Evolutionary conservation across 805 yeast species (phyloP), one percentile per base, ranked within the genome.

Genomic region (Lipomyces starkeyi): DNA sequence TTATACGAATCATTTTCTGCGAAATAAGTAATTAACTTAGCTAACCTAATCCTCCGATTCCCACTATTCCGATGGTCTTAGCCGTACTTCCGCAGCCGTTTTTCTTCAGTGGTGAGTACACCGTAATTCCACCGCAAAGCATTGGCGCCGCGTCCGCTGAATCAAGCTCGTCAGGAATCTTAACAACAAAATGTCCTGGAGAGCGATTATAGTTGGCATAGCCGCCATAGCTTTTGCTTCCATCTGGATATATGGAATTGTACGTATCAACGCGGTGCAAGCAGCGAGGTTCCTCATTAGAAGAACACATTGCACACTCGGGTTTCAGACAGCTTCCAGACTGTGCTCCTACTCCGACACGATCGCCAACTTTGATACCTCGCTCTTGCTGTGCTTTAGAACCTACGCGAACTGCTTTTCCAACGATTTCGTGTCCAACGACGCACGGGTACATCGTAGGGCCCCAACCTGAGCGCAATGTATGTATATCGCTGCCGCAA

Each of bases 311-410:
- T 55, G 80, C 74, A 79, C 96, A 91, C 17, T 84, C 80, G 63
- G 81, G 76, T n/a, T 40, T 40, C n/a, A 40, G n/a, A 80, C 95
- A 90, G 53, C 89, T 80, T 66, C 80, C 81, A 20, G 83, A 80
- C 74, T 85, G 87, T 22, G 95, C 93, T 72, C 96, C 96, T 61
- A 89, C 84, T 65, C 94, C 96, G 27, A 89, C 95, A 71, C 91
- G 81, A 70, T 91, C 88, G 64, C 96, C 97, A 25, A 88, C 76
- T 75, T 82, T 79, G 79, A 82, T 61, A 68, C 80, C 79, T 34
- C 37, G 37, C 8, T 7, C 37, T 34, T 7, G 37, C 17, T 76
- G 71, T 17, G 69, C 89, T 86, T 83, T 79, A 7, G 80, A 71
- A 62, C 94, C 96, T 40, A 88, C 81, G 53, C 60, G 54, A 27